Percentiles rank a stretch among this genome's conserved stretches.
These are phyloP conservation scores for Lunularia cruciata DNA, from an alignment of 225 moss, liverwort and hornwort species.

Conservation along the genomic window DNA sequence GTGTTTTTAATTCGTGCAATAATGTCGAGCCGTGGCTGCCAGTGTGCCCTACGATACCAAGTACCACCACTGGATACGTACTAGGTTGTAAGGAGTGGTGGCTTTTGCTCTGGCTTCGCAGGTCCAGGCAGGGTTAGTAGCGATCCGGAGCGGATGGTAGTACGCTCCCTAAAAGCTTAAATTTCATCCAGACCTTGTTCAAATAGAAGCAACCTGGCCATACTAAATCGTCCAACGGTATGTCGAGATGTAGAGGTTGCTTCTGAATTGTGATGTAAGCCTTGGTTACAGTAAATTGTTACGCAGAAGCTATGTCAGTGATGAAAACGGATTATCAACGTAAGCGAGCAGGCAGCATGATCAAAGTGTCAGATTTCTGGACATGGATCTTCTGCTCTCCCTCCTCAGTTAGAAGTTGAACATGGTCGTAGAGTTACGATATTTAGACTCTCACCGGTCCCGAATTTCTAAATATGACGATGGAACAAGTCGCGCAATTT, in stretches of 20 bases:
- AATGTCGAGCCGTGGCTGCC: background rate
- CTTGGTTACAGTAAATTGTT: background rate
- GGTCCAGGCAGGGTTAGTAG: background rate
- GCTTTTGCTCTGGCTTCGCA: background rate
- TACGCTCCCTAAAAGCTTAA: background rate
- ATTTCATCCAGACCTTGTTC: background rate
- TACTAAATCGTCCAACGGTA: background rate
- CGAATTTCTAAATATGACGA: too few relatives aligned
- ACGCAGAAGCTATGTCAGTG: background rate
- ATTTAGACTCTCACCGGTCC: background rate
- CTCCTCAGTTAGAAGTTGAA: too few relatives aligned
- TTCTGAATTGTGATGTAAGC: background rate
- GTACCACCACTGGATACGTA: background rate
- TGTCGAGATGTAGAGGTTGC: background rate
- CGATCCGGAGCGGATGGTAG: background rate
- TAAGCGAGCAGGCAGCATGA: background rate
- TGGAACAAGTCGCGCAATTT: background rate
- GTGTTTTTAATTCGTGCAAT: constrained; percentile 1
- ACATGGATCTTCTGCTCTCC: background rate
- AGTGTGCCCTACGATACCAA: background rate
- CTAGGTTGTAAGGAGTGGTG: background rate
- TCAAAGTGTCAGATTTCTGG: background rate
- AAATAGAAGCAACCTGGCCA: background rate
- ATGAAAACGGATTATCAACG: background rate
- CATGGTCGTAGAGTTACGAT: background rate